A percentile compares a stretch with the other conserved stretches of the same genome.
Conservation (phyloP, 768 basidiomycete species). For the Brasilioporus rufonigricans region DNA sequence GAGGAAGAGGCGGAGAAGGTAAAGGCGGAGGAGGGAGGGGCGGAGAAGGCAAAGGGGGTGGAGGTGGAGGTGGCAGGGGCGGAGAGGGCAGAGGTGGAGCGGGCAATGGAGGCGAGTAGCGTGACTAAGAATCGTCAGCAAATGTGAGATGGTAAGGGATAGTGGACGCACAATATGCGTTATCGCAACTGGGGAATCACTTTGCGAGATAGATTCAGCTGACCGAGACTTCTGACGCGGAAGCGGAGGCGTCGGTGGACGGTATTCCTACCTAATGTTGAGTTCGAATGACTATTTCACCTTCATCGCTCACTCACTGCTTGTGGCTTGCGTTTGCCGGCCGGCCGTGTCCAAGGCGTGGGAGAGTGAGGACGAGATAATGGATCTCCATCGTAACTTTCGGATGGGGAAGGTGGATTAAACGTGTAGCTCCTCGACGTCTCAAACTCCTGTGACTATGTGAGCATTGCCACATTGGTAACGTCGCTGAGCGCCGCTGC, state of each 20-base stretch:
- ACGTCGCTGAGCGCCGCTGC: slow-evolving; percentile 28
- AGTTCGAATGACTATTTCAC: neutral
- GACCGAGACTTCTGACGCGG: slow-evolving; percentile 37
- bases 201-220: slow-evolving; percentile 30
- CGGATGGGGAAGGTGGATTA: slow-evolving; percentile 34
- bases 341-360: slow-evolving; percentile 32
- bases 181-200: slow-evolving; percentile 29
- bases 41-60: slow-evolving; percentile 17
- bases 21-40: slow-evolving; percentile 20
- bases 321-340: slow-evolving; percentile 26
- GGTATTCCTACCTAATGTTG: slow-evolving; percentile 40
- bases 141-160: neutral
- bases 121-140: slow-evolving; percentile 19
- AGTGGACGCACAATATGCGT: slow-evolving; percentile 25
- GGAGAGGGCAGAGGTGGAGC: slow-evolving; percentile 18
- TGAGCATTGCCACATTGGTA: slow-evolving; percentile 25
- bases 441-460: slow-evolving; percentile 33
- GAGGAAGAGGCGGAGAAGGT: slow-evolving; percentile 24
- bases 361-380: slow-evolving; percentile 35
- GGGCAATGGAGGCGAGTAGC: slow-evolving; percentile 24
- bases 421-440: slow-evolving; percentile 30
- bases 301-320: slow-evolving; percentile 18
- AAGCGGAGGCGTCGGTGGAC: slow-evolving; percentile 59
- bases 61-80: slow-evolving; percentile 25
- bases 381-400: slow-evolving; percentile 34